Percentiles rank a stretch among this genome's conserved stretches.
Evolutionary conservation across 2,329 filamentous ascomycete species (phyloP).

Genomic region (Ilyonectria sp.): DNA sequence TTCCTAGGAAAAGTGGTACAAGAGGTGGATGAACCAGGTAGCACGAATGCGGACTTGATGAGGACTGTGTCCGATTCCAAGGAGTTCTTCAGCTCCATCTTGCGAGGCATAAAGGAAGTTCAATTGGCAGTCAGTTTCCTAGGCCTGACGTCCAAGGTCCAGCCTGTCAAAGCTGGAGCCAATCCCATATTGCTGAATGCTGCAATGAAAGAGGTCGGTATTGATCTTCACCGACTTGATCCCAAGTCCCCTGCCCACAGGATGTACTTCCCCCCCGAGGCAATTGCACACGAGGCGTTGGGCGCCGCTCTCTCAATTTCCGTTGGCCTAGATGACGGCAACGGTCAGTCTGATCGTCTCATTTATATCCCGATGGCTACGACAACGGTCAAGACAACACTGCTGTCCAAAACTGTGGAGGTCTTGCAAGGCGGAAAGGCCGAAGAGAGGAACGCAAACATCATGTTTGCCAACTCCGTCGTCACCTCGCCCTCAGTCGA

Average conservation of each 20-base stretch:
- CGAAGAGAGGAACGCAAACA: conserved; percentile 93
- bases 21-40: conserved; percentile 80
- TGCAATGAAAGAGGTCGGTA: conserved; percentile 95
- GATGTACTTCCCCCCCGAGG: conserved; percentile 96
- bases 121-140: conserved; percentile 96
- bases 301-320: conserved; percentile 94
- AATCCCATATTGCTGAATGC: conserved; percentile 86
- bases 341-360: conserved; percentile 86
- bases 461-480: conserved; percentile 95
- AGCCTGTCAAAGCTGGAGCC: conserved; percentile 75
- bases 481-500: conserved; percentile 96
- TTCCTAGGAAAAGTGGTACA: conserved; percentile 81
- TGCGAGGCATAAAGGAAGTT: conserved; percentile 95
- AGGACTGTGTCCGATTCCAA: conserved; percentile 92
- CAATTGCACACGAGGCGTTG: conserved; percentile 95
- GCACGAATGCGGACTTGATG: conserved; percentile 76
- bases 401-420: conserved; percentile 94
- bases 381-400: conserved; percentile 91
- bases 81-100: conserved; percentile 90
- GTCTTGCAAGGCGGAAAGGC: conserved; percentile 79
- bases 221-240: conserved; percentile 93
- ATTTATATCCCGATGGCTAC: conserved; percentile 98
- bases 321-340: conserved; percentile 91
- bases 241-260: conserved; percentile 94
- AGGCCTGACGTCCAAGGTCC: conserved; percentile 85